phyloP scores from a whole-genome alignment of 495 filamentous ascomycete genomes.

The Aspergillus taichungensis region DNA sequence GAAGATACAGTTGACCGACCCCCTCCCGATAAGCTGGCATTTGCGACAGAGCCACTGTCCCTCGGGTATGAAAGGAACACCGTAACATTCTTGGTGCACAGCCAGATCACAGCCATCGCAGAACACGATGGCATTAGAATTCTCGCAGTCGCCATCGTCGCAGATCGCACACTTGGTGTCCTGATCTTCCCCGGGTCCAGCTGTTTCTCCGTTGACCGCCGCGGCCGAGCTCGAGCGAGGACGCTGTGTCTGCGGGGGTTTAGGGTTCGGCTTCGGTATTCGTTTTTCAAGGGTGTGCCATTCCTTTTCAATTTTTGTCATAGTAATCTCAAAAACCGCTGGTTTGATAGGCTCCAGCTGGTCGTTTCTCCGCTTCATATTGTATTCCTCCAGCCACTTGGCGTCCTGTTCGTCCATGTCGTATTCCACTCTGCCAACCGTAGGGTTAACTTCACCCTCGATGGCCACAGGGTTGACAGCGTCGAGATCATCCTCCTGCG shows the following conservation, averaged over 20 bases:
- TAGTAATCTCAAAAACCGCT: slow-evolving; percentile 91
- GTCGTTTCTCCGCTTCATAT: slow-evolving; percentile 60
- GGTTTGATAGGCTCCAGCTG: slow-evolving; percentile 76
- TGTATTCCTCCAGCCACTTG: slow-evolving; percentile 84
- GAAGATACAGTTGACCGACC: slow-evolving; percentile 93
- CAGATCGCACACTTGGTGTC: slow-evolving; percentile 97
- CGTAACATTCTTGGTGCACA: slow-evolving; percentile 98
- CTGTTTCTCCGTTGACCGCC: slow-evolving; percentile 82
- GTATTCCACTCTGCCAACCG: slow-evolving; percentile 82
- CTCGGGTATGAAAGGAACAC: slow-evolving; percentile 96
- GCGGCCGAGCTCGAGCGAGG: slow-evolving; percentile 86
- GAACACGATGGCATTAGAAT: slow-evolving; percentile 99
- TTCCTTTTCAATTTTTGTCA: slow-evolving; percentile 98
- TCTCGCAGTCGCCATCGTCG: slow-evolving; percentile 97
- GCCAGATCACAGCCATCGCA: slow-evolving; percentile 97
- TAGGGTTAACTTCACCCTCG: slow-evolving; percentile 53
- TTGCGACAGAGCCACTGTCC: slow-evolving; percentile 98
- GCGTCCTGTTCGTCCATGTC: slow-evolving; percentile 99
- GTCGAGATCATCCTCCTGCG: slow-evolving; percentile 78
- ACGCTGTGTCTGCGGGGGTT: slow-evolving; percentile 85
- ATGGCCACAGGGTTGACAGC: slow-evolving; percentile 44
- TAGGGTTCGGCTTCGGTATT: slow-evolving; percentile 92
- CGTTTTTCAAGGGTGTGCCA: slow-evolving; percentile 94
- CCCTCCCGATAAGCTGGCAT: slow-evolving; percentile 88
- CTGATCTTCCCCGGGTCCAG: slow-evolving; percentile 78